Percentiles rank a stretch among this genome's conserved stretches.
Conservation (phyloP, 192 early-diverging fungal genomes). For the Umbelopsis vinacea region DNA sequence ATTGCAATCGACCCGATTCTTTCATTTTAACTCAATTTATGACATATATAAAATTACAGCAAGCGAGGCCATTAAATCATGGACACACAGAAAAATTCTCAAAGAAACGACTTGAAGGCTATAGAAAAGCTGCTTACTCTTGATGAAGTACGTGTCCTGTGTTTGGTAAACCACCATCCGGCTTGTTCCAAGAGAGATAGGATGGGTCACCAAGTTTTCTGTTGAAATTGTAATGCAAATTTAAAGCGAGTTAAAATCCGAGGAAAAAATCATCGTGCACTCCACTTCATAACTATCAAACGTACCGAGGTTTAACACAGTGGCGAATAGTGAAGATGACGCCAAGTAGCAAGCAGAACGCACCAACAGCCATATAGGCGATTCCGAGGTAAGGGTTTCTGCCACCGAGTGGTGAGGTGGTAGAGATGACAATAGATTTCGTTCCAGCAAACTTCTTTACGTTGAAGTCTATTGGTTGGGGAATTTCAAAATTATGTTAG, state of each 20-base stretch:
- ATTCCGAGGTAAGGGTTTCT: constrained; percentile 96
- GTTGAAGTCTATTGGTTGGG: constrained; percentile 71
- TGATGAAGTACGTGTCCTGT: constrained; percentile 13
- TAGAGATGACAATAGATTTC: constrained; percentile 94
- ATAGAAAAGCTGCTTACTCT: background rate
- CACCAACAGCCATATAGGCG: constrained; percentile 92
- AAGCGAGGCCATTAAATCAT: background rate
- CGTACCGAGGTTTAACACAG: constrained; percentile 85
- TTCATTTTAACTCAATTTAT: too few species aligned
- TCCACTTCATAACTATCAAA: background rate
- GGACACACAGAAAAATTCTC: background rate
- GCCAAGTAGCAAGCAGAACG: constrained; percentile 87
- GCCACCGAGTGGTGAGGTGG: constrained; percentile 91
- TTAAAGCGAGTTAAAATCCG: background rate
- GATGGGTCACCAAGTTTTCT: constrained; percentile 93
- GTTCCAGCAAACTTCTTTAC: constrained; percentile 86
- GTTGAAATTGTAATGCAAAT: background rate
- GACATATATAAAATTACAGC: too few species aligned
- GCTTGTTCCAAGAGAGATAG: constrained; percentile 95
- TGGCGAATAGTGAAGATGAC: constrained; percentile 87
- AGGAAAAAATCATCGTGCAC: background rate
- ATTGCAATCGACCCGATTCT: too few species aligned
- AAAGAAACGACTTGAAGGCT: background rate
- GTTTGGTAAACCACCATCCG: constrained; percentile 31
- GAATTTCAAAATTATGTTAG: background rate